phyloP scores from a whole-genome alignment of 768 basidiomycete genomes.

The Agaricus subrufescens region DNA sequence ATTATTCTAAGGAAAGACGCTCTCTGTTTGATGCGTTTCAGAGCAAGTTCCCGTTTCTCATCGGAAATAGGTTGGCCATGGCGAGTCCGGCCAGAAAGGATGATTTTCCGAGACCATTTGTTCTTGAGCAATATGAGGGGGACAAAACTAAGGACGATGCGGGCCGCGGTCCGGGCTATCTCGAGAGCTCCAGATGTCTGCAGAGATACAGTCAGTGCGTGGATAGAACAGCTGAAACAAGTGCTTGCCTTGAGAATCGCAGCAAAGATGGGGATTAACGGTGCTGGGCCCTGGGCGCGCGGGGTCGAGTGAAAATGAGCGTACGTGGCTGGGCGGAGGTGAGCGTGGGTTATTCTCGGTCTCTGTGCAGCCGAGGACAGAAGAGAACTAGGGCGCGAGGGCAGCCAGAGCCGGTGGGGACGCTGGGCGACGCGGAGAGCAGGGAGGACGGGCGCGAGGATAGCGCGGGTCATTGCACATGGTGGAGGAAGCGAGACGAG shows the following conservation, averaged over 20 bases:
- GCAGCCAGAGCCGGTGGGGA: background rate
- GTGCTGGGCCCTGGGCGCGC: conserved; percentile 18
- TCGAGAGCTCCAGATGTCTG: conserved; percentile 75
- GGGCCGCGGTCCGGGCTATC: conserved; percentile 61
- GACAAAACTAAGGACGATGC: conserved; percentile 71
- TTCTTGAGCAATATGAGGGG: conserved; percentile 65
- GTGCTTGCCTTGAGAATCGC: conserved; percentile 55
- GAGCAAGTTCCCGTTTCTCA: conserved; percentile 42
- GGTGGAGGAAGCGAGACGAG: background rate
- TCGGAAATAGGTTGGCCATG: conserved; percentile 48
- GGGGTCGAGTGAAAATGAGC: conserved; percentile 34
- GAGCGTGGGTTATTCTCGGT: background rate
- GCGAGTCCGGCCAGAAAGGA: conserved; percentile 44
- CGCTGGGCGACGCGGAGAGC: background rate
- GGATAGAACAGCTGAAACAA: background rate
- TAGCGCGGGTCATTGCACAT: conserved; percentile 8
- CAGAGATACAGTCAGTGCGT: background rate
- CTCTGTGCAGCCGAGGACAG: background rate
- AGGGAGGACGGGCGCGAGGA: conserved; percentile 1
- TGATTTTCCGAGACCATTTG: conserved; percentile 41
- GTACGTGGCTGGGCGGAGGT: background rate
- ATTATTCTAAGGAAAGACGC: conserved; percentile 50
- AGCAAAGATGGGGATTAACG: conserved; percentile 49
- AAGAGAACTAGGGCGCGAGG: background rate
- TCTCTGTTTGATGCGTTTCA: conserved; percentile 44